Conservation (phyloP, 345 rosid species). For the Lepidium sativum region DNA sequence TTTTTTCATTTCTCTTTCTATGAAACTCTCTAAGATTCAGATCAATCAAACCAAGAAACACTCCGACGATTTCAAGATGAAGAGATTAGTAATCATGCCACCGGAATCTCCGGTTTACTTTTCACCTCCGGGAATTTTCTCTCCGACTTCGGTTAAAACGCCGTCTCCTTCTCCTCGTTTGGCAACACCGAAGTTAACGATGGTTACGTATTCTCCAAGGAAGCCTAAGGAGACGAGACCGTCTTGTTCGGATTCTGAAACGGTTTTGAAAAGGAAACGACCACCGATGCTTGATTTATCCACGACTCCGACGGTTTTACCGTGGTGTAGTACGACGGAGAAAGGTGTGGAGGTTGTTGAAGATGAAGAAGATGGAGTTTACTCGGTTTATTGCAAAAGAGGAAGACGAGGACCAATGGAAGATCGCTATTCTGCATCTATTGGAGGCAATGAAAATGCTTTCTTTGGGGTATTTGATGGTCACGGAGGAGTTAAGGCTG, state of each 20-base stretch:
- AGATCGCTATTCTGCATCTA: slow-evolving; percentile 20
- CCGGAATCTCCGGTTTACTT: slow-evolving; percentile 29
- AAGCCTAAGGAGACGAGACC: not conserved
- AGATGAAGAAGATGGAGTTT: slow-evolving; percentile 18
- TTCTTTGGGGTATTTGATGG: slow-evolving; percentile 85
- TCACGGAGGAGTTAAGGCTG: slow-evolving; percentile 80
- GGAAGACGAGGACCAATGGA: slow-evolving; percentile 32
- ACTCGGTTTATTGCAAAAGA: slow-evolving; percentile 30
- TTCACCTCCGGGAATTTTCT: slow-evolving; percentile 12
- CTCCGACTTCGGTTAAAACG: slow-evolving; percentile 25
- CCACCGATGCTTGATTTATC: slow-evolving; percentile 27
- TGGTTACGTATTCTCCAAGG: slow-evolving; percentile 15
- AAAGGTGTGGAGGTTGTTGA: slow-evolving; percentile 10
- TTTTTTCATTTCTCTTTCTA: not conserved
- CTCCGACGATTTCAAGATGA: slow-evolving; percentile 13
- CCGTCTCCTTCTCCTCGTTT: slow-evolving; percentile 21
- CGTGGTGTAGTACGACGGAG: slow-evolving; percentile 17
- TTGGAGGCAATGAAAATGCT: slow-evolving; percentile 30
- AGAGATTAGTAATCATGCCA: not conserved
- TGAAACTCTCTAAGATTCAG: slow-evolving; percentile 19
- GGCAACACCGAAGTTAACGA: not conserved
- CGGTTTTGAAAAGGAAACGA: slow-evolving; percentile 23
- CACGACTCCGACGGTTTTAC: not conserved
- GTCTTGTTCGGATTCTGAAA: not conserved
- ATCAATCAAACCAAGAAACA: slow-evolving; percentile 2